A percentile compares a stretch with the other conserved stretches of the same genome.
Conservation (phyloP, 345 rosid species). For the Ceriops decandra region DNA sequence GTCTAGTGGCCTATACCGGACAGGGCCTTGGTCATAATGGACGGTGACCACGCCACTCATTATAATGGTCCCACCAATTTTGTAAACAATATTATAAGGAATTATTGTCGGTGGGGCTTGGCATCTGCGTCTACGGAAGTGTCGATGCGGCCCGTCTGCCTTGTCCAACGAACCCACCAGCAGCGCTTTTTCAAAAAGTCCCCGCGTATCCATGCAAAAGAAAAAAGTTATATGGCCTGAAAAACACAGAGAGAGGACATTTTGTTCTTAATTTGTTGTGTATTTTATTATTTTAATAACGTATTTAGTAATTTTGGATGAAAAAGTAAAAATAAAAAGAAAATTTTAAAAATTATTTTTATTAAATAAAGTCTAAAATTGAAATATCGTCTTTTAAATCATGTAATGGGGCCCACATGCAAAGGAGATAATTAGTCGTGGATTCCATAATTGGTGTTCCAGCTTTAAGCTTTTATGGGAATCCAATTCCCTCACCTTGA, state of each 20-base stretch:
- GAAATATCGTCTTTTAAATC: no score
- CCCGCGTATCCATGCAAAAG: no score
- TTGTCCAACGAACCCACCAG: constrained; percentile 20
- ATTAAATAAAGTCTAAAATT: no score
- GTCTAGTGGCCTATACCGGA: not conserved
- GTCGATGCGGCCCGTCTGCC: constrained; percentile 17
- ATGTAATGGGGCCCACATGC: not conserved
- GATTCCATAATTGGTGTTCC: not conserved
- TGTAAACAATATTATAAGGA: not conserved
- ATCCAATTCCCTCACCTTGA: constrained; percentile 19
- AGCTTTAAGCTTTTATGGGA: constrained; percentile 14
- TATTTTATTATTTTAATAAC: no score
- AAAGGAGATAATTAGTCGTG: not conserved
- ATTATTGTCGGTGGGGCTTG: not conserved
- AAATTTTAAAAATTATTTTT: no score
- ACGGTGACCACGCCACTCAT: constrained; percentile 13
- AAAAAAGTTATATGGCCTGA: no score
- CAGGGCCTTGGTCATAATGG: not conserved
- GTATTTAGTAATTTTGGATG: not conserved
- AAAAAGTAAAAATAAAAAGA: no score
- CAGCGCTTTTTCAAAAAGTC: no score
- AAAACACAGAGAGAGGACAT: no score
- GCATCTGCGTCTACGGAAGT: not conserved
- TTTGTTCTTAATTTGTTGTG: no score
- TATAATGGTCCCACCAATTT: not conserved